Conservation (phyloP, 2,329 filamentous ascomycete genomes). For the Emergomyces africanus region DNA sequence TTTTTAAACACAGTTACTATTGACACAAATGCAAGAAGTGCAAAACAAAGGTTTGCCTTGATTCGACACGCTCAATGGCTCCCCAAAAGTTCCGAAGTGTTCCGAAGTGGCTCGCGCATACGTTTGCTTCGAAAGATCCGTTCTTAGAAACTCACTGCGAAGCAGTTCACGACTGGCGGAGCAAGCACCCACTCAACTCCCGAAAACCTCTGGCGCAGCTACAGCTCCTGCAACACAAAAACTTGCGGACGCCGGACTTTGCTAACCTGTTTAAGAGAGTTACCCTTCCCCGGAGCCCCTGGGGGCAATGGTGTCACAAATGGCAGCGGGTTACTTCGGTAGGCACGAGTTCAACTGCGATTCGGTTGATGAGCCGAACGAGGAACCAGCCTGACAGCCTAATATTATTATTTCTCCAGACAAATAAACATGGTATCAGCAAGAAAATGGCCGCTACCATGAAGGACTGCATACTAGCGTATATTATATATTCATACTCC, state of each 20-base stretch:
- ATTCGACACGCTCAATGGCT: not conserved
- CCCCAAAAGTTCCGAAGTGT: not conserved
- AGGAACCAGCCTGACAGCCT: not conserved
- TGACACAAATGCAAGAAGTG: not conserved
- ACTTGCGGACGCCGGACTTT: not conserved
- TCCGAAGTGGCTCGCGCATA: not conserved
- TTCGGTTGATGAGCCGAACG: not conserved
- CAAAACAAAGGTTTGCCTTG: not conserved
- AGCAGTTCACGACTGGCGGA: not conserved
- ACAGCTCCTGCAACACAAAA: slow-evolving; percentile 1
- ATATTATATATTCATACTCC: not conserved
- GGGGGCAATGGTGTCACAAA: not conserved
- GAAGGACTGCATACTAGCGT: not conserved
- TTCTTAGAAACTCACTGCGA: not conserved
- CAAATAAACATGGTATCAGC: not conserved
- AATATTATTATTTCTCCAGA: not conserved
- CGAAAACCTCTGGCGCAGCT: not conserved
- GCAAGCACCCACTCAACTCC: not conserved
- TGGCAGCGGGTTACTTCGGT: not conserved
- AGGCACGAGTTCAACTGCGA: not conserved
- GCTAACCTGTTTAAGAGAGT: not conserved
- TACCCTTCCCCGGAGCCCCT: not conserved
- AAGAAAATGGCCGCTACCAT: not conserved
- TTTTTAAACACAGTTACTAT: not conserved
- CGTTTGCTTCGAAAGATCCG: slow-evolving; percentile 1